Percentiles rank a stretch among this genome's conserved stretches.
phyloP scores from a whole-genome alignment of 208 protist genomes.

The Endotrypanum monterogeii region DNA sequence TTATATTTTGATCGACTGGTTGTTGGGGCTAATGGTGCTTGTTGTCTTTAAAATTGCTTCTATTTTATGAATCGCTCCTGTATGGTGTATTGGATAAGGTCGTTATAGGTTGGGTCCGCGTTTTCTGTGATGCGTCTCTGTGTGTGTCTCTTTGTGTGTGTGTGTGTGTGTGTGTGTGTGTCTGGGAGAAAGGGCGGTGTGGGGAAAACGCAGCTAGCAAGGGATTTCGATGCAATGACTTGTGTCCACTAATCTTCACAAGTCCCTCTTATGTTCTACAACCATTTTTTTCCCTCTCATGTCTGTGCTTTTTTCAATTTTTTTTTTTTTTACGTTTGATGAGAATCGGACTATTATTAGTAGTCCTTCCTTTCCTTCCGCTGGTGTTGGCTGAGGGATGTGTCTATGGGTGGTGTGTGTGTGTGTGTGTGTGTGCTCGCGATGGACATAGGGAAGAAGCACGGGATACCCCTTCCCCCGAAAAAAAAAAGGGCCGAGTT shows the following conservation, averaged over 20 bases:
- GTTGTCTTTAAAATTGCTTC: slow-evolving; percentile 19
- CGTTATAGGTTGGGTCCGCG: not conserved
- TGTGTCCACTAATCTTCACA: not conserved
- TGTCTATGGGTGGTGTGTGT: not conserved
- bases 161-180: too few species aligned
- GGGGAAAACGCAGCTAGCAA: not conserved
- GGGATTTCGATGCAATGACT: not conserved
- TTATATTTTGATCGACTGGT: slow-evolving; percentile 4
- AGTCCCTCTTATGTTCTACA: not conserved
- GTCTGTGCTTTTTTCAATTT: not conserved
- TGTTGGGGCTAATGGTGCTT: slow-evolving; percentile 2
- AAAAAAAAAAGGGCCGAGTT: not conserved
- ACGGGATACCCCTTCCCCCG: too few species aligned
- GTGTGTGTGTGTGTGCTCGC: not conserved
- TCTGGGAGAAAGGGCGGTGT: too few species aligned
- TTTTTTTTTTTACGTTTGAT: not conserved
- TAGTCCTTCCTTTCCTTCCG: not conserved
- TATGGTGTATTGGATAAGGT: not conserved
- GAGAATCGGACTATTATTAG: not conserved
- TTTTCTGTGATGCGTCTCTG: not conserved
- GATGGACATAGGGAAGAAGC: not conserved
- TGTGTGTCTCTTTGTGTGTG: too few species aligned
- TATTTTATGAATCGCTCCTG: slow-evolving; percentile 1
- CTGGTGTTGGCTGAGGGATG: not conserved
- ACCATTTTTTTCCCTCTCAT: not conserved